Percentiles rank a stretch among this genome's conserved stretches.
Evolutionary conservation across 768 basidiomycete species (phyloP).

Genomic region (Cantharellus cinnabarinus): DNA sequence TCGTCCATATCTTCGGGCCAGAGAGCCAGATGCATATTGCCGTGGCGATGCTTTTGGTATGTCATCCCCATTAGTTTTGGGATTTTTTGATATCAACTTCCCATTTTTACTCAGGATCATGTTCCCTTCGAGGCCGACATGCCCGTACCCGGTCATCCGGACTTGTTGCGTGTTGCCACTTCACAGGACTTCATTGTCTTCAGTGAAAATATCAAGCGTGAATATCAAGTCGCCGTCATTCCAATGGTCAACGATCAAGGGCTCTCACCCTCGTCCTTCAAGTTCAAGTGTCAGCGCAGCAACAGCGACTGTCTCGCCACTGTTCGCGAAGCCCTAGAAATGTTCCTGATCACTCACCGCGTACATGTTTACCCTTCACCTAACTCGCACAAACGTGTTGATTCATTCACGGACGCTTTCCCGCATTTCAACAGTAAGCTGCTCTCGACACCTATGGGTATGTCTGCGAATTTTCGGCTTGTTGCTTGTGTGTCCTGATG

Average conservation of each 20-base stretch:
- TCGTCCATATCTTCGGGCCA: constrained; percentile 90
- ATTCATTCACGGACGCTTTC: constrained; percentile 89
- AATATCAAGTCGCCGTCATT: constrained; percentile 76
- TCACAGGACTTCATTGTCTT: constrained; percentile 74
- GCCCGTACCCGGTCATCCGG: constrained; percentile 65
- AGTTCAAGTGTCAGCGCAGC: constrained; percentile 86
- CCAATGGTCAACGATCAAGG: constrained; percentile 43
- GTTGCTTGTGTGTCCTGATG: constrained; percentile 38
- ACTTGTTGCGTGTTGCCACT: constrained; percentile 52
- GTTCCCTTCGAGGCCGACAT: constrained; percentile 94
- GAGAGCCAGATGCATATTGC: constrained; percentile 95
- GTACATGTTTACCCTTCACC: constrained; percentile 62
- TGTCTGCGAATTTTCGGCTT: background rate
- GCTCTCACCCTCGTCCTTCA: constrained; percentile 45
- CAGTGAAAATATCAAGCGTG: constrained; percentile 78
- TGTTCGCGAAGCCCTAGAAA: constrained; percentile 80
- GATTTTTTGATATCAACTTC: background rate
- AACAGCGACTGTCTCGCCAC: constrained; percentile 85
- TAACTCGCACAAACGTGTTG: constrained; percentile 50
- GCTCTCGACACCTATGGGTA: constrained; percentile 29
- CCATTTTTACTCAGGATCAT: constrained; percentile 42
- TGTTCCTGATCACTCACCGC: constrained; percentile 56
- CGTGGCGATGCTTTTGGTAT: constrained; percentile 79
- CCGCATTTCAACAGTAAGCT: constrained; percentile 94
- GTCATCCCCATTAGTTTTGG: background rate